Conservation (phyloP, 768 basidiomycete genomes). For the Crucibulum laeve region DNA sequence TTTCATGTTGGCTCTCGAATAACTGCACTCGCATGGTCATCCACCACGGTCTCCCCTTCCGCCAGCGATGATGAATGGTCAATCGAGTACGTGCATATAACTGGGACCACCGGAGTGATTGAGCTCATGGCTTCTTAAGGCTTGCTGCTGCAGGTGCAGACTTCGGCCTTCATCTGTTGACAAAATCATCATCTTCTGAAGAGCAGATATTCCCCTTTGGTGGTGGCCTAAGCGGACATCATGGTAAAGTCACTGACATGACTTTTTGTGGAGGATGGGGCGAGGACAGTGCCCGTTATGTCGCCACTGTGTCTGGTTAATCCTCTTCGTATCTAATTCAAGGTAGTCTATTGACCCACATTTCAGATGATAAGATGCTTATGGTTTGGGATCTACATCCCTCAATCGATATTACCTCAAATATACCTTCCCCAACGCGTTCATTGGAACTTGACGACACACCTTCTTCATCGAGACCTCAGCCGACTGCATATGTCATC, state of each 20-base stretch:
- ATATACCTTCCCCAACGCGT: constrained; percentile 21
- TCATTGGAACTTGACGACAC: constrained; percentile 22
- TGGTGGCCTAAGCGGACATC: constrained; percentile 78
- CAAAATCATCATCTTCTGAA: constrained; percentile 40
- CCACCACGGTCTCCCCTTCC: constrained; percentile 62
- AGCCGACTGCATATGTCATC: constrained; percentile 77
- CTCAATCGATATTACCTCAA: constrained; percentile 36
- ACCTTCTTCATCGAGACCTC: constrained; percentile 39
- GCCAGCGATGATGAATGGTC: constrained; percentile 62
- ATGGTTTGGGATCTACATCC: constrained; percentile 88
- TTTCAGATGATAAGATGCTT: constrained; percentile 73
- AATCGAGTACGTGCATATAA: constrained; percentile 51
- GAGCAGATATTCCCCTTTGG: constrained; percentile 69
- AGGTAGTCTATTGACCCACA: constrained; percentile 3
- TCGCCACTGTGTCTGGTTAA: constrained; percentile 76
- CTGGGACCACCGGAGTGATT: not conserved
- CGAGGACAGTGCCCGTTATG: constrained; percentile 64
- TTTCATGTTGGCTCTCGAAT: constrained; percentile 71
- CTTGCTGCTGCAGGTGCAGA: constrained; percentile 65
- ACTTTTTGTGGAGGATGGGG: constrained; percentile 74
- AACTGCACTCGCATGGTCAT: constrained; percentile 78
- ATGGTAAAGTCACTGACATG: constrained; percentile 74
- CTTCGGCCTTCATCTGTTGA: constrained; percentile 67
- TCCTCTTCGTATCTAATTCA: constrained; percentile 3
- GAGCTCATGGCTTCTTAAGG: constrained; percentile 29